phyloP scores from a whole-genome alignment of 352 stramenopile species.

The Globisporangium ultimum region DNA sequence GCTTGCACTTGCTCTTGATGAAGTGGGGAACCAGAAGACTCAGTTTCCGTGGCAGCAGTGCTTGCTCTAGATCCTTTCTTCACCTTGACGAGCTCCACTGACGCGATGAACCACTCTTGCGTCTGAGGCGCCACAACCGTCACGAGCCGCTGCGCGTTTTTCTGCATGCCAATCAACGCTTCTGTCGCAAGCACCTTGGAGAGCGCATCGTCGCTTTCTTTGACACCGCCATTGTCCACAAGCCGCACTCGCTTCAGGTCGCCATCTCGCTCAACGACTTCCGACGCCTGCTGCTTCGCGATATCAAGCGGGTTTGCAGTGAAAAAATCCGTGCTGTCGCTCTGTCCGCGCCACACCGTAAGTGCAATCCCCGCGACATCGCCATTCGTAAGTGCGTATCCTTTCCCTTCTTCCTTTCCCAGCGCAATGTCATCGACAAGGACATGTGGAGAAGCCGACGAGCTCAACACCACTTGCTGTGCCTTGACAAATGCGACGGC shows the following conservation, averaged over 20 bases:
- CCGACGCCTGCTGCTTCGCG: conserved; percentile 14
- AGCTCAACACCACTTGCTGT: conserved; percentile 30
- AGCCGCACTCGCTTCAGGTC: conserved; percentile 57
- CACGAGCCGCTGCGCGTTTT: conserved; percentile 50
- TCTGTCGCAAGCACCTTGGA: conserved; percentile 34
- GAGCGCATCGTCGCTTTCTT: conserved; percentile 22
- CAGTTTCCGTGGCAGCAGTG: conserved; percentile 3
- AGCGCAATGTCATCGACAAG: conserved; percentile 47
- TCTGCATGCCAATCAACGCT: conserved; percentile 62
- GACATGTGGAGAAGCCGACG: conserved; percentile 7
- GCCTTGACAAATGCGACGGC: conserved; percentile 53
- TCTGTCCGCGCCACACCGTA: conserved; percentile 42
- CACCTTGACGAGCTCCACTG: conserved; percentile 71
- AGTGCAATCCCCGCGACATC: conserved; percentile 56
- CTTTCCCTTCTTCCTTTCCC: conserved; percentile 34
- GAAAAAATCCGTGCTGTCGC: conserved; percentile 33
- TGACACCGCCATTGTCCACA: conserved; percentile 4
- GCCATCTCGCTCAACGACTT: conserved; percentile 18
- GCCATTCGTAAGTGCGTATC: conserved; percentile 25
- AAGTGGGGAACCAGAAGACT: neutral
- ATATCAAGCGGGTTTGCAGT: conserved; percentile 56
- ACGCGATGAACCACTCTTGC: conserved; percentile 60
- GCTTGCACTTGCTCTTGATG: conserved; percentile 17
- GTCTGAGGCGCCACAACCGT: conserved; percentile 39
- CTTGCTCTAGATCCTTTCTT: conserved; percentile 52